Evolutionary conservation across 2,329 filamentous ascomycete genomes (phyloP), one percentile per base, ranked within the genome.

Genomic region (Bertia moriformis): DNA sequence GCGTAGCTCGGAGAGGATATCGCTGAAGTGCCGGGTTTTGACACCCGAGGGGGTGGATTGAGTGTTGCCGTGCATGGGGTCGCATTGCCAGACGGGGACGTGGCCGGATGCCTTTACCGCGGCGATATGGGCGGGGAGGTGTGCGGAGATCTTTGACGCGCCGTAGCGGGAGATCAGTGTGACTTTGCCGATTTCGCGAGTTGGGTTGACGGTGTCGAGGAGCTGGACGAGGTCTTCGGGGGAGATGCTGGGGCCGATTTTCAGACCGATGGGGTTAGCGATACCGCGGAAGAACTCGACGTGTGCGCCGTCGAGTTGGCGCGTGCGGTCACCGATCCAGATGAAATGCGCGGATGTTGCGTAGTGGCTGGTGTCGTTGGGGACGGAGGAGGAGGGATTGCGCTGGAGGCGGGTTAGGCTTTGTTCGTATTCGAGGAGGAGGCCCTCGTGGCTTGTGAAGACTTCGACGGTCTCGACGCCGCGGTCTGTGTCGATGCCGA

Each of bases 251-350:
- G 91, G 91, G 0, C 91, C 91, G 42, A 98, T 83, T 60, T 98
- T 98, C 60, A 98, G 80, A 44, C 91, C 91, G 49, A 98, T 85
- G 1, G 91, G 91, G 62, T 98, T 98, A 51, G 85, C 81, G 47
- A 98, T 82, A 42, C 91, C 91, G 36, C 91, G 82, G 71, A 96
- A 93, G 68, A 93, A 98, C 61, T 98, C 91, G 44, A 98, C 83
- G 59, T 98, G 91, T 0, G 83, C 89, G 49, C 89, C 85, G 54
- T 91, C 83, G 36, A 95, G 75, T 60, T 96, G 89, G 37, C 91
- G 77, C 2, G 91, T 98, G 46, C 91, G 83, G 59, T 98, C 91
- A 40, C 91, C 91, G 50, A 98, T 93, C 91, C 91, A 98, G 56
- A 98, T 72, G 65, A 98, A 96, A 57, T 98, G 91, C 0, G 86